Evolutionary conservation across 106 monocot genomes (phyloP), one percentile per base, ranked within the genome.

Genomic region (Alisma plantagoaquatica): DNA sequence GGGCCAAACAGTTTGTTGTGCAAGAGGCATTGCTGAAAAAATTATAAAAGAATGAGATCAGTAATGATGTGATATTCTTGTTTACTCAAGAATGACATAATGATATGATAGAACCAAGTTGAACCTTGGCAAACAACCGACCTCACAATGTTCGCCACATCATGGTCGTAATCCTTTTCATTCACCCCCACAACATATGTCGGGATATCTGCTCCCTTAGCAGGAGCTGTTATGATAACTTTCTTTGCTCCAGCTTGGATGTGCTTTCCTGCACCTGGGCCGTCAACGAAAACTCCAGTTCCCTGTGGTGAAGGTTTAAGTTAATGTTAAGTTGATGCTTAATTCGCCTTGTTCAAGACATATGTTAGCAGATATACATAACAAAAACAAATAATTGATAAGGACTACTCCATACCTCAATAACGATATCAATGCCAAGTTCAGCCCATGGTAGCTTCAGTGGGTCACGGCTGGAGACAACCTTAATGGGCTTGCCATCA

Each of bases 281-380:
- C 94, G 47, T 96, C 94, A 4, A 96, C 94, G 60, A 96, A 96
- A n/a, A 96, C 94, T 71, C 94, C 94, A 19, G 94, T 96, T 9
- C 94, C 94, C 94, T 96, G 43, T 10, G 21, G n/a, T n/a, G n/a
- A n/a, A n/a, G n/a, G n/a, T n/a, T n/a, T n/a, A n/a, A n/a, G n/a
- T n/a, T n/a, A n/a, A n/a, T n/a, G n/a, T n/a, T n/a, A n/a, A n/a
- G n/a, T n/a, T n/a, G n/a, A n/a, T n/a, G n/a, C n/a, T n/a, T n/a
- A n/a, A n/a, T n/a, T n/a, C n/a, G n/a, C n/a, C n/a, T n/a, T n/a
- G n/a, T n/a, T n/a, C n/a, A n/a, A n/a, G n/a, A n/a, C n/a, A n/a
- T n/a, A n/a, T n/a, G n/a, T n/a, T n/a, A n/a, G n/a, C n/a, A n/a
- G n/a, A n/a, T n/a, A n/a, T n/a, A n/a, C n/a, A n/a, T n/a, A n/a